Conservation (phyloP, 2,329 filamentous ascomycete species). For the Fusarium abutilonis region DNA sequence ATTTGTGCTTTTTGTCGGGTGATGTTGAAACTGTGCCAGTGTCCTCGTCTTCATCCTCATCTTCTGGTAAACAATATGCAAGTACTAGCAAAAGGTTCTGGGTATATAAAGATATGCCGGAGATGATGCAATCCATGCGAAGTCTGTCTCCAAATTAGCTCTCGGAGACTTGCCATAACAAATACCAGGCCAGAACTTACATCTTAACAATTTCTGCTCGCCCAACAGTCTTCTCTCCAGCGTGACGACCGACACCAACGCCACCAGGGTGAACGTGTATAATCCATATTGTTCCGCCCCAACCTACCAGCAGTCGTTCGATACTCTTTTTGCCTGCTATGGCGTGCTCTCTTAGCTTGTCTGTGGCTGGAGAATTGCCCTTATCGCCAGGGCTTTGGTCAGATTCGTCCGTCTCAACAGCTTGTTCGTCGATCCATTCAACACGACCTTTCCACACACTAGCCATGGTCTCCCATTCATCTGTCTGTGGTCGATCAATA, state of each 20-base stretch:
- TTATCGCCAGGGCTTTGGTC: constrained; percentile 54
- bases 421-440: constrained; percentile 91
- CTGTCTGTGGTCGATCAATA: constrained; percentile 85
- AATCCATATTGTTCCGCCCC: constrained; percentile 97
- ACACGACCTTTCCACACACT: constrained; percentile 91
- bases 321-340: constrained; percentile 59
- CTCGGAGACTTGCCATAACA: constrained; percentile 69
- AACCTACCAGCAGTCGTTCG: constrained; percentile 90
- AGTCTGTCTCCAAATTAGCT: constrained; percentile 66
- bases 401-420: constrained; percentile 75
- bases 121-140: constrained; percentile 97
- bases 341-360: constrained; percentile 61
- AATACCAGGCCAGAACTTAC: constrained; percentile 66
- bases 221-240: constrained; percentile 76
- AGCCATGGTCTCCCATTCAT: constrained; percentile 96
- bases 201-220: constrained; percentile 92
- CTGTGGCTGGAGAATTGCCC: constrained; percentile 56
- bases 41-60: constrained; percentile 59
- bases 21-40: constrained; percentile 19
- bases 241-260: constrained; percentile 71
- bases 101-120: constrained; percentile 95
- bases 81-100: constrained; percentile 89
- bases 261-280: constrained; percentile 86
- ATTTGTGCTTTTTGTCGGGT: constrained; percentile 53
- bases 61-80: constrained; percentile 83